A percentile compares a stretch with the other conserved stretches of the same genome.
Evolutionary conservation across 805 yeast genomes (phyloP).

Genomic region (Saturnispora zaruensis): DNA sequence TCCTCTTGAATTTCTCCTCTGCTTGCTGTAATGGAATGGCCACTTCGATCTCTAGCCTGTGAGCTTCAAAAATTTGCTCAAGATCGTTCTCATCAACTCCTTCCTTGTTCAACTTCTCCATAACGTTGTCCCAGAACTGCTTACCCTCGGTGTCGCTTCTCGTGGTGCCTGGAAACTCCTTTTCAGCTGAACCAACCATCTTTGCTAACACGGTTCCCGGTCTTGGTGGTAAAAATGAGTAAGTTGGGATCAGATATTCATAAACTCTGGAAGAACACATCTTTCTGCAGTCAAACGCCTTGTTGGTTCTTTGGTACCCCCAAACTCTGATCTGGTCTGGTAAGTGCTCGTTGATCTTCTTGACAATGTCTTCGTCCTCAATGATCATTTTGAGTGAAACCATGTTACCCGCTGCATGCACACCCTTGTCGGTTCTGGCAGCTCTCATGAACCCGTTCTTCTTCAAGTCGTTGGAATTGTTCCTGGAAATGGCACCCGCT

Average conservation of each 20-base stretch:
- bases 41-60: conserved; percentile 28
- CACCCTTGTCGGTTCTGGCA: conserved; percentile 91
- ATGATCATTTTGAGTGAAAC: conserved; percentile 75
- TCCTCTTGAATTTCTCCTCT: conserved; percentile 41
- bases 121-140: conserved; percentile 60
- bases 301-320: conserved; percentile 86
- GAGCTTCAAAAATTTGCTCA: conserved; percentile 30
- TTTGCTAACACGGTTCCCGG: conserved; percentile 60
- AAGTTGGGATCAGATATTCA: conserved; percentile 89
- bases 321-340: conserved; percentile 88
- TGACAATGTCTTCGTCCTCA: conserved; percentile 68
- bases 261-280: conserved; percentile 94
- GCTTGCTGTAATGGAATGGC: conserved; percentile 30
- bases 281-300: conserved; percentile 88
- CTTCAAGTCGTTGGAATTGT: conserved; percentile 80
- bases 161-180: conserved; percentile 48
- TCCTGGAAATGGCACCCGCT: conserved; percentile 83
- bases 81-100: conserved; percentile 36
- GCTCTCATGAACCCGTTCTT: conserved; percentile 83
- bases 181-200: conserved; percentile 45
- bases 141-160: conserved; percentile 60
- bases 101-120: conserved; percentile 27
- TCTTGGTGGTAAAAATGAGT: conserved; percentile 84
- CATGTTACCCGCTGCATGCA: conserved; percentile 94
- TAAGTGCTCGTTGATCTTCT: conserved; percentile 61